phyloP scores from a whole-genome alignment of 2,329 filamentous ascomycete species.

The Microascus cirrosus region DNA sequence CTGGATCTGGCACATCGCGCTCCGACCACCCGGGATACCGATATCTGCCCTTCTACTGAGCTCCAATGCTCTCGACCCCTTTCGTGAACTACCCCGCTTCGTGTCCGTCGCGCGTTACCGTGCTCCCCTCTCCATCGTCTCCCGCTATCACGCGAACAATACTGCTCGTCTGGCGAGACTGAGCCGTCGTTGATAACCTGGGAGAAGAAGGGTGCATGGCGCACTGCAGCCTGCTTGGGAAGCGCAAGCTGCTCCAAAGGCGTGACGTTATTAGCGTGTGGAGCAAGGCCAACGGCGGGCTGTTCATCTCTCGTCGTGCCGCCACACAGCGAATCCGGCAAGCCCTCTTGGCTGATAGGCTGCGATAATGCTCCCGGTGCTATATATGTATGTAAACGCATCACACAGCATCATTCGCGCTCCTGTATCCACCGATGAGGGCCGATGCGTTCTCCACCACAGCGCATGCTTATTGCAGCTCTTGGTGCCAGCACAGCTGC shows the following conservation, averaged over 20 bases:
- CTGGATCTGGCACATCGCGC: not conserved
- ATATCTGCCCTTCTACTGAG: not conserved
- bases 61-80: not conserved
- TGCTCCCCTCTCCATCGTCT: not conserved
- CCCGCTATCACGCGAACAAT: not conserved
- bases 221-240: not conserved
- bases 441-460: not conserved
- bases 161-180: not conserved
- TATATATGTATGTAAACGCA: not conserved
- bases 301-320: not conserved
- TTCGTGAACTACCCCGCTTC: not conserved
- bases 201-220: not conserved
- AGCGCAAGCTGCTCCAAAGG: not conserved
- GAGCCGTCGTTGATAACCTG: not conserved
- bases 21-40: not conserved
- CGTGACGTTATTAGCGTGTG: not conserved
- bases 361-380: not conserved
- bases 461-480: not conserved
- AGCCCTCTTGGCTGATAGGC: not conserved
- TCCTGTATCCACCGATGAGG: not conserved
- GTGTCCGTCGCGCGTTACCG: not conserved
- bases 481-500: not conserved
- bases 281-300: not conserved
- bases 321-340: not conserved
- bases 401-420: not conserved